phyloP scores from a whole-genome alignment of 2,329 filamentous ascomycete species.

The Aureobasidium sp. region DNA sequence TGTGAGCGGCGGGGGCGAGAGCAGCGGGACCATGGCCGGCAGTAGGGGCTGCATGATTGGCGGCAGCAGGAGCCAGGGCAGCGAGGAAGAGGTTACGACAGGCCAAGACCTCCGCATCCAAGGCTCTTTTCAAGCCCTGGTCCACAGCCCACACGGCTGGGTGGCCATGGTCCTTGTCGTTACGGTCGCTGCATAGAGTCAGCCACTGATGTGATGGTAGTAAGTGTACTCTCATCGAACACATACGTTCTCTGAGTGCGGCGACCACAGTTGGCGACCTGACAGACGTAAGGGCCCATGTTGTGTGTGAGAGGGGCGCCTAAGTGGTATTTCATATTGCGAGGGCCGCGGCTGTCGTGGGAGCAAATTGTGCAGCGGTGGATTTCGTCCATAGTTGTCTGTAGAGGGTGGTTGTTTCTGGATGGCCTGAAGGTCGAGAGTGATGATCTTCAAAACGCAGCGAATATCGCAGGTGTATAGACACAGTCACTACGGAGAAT shows the following conservation, averaged over 20 bases:
- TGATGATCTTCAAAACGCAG: background rate
- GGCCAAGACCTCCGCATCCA: background rate
- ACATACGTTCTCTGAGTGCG: background rate
- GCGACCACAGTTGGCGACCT: background rate
- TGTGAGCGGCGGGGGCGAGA: background rate
- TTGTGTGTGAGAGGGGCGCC: background rate
- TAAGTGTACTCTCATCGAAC: too few relatives aligned
- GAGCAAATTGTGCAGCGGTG: background rate
- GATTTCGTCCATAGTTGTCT: background rate
- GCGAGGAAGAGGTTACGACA: background rate
- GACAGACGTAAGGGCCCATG: background rate
- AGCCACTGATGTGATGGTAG: background rate
- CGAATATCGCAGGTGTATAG: too few relatives aligned
- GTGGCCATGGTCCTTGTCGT: background rate
- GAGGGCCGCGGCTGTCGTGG: background rate
- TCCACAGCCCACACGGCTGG: background rate
- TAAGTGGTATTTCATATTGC: background rate
- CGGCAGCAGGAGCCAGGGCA: background rate
- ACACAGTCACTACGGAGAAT: background rate
- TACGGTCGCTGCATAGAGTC: background rate
- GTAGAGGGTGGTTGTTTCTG: background rate
- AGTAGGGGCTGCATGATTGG: background rate
- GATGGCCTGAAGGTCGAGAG: background rate
- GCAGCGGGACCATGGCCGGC: too few relatives aligned
- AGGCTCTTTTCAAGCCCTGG: background rate